Evolutionary conservation across 371 early-diverging fungal genomes (phyloP).

Genomic region (Nosema muscidifuracis): DNA sequence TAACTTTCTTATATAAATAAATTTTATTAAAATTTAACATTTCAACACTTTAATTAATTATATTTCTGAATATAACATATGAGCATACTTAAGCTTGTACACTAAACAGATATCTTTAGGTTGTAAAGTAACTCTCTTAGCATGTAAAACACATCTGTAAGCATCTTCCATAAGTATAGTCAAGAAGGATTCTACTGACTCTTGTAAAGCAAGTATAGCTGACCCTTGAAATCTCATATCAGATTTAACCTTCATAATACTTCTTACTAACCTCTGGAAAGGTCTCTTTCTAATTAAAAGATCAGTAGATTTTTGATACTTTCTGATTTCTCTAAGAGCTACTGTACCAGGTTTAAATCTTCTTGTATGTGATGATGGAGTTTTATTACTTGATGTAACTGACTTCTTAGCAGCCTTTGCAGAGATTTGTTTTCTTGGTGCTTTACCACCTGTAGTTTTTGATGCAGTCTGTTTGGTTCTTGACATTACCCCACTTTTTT

Average conservation of each 20-base stretch:
- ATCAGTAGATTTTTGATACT: slow-evolving; percentile 69
- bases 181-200: slow-evolving; percentile 76
- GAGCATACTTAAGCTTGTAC: slow-evolving; percentile 68
- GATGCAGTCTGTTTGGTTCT: slow-evolving; percentile 63
- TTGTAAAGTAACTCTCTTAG: slow-evolving; percentile 83
- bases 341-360: slow-evolving; percentile 68
- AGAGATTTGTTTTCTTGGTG: slow-evolving; percentile 61
- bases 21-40: too few species aligned
- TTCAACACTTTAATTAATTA: slow-evolving; percentile 6
- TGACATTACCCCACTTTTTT: slow-evolving; percentile 49
- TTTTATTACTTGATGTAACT: slow-evolving; percentile 29
- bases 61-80: slow-evolving; percentile 42
- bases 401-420: slow-evolving; percentile 55
- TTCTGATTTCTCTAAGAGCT: slow-evolving; percentile 68
- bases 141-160: slow-evolving; percentile 78
- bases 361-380: slow-evolving; percentile 38
- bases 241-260: slow-evolving; percentile 47
- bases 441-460: slow-evolving; percentile 62
- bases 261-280: slow-evolving; percentile 69
- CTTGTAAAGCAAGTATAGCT: slow-evolving; percentile 76
- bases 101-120: slow-evolving; percentile 80
- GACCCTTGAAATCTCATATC: slow-evolving; percentile 66
- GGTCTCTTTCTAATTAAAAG: slow-evolving; percentile 70
- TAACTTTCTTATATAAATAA: too few species aligned
- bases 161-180: slow-evolving; percentile 82